These are phyloP conservation scores for Ganoderma meredithae DNA, from an alignment of 1,284 basidiomycete genomes.

Conservation along the genomic window DNA sequence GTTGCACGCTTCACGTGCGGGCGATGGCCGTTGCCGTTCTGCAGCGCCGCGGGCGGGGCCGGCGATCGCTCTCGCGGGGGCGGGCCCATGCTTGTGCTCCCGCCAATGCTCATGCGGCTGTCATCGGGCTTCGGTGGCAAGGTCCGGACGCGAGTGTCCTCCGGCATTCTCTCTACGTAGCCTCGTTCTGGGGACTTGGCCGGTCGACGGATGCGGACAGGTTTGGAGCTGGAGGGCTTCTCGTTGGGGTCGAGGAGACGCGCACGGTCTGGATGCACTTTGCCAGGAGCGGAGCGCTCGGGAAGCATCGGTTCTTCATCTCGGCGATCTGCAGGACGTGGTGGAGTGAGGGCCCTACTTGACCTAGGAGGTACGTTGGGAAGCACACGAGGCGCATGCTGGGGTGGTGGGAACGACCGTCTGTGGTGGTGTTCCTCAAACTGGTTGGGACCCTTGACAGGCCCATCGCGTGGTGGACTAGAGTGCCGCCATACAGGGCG, in stretches of 20 bases:
- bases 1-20: constrained; percentile 42
- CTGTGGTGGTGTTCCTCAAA: not conserved
- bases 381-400: constrained; percentile 14
- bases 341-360: constrained; percentile 14
- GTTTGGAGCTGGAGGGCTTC: constrained; percentile 12
- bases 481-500: not conserved
- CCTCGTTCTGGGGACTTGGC: constrained; percentile 8
- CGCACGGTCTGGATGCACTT: constrained; percentile 33
- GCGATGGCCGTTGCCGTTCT: constrained; percentile 36
- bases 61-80: constrained; percentile 17
- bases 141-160: constrained; percentile 13
- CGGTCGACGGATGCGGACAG: constrained; percentile 27
- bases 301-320: constrained; percentile 14
- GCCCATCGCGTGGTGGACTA: constrained; percentile 8
- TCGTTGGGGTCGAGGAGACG: constrained; percentile 17
- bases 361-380: constrained; percentile 11
- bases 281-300: constrained; percentile 14
- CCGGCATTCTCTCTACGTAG: constrained; percentile 13
- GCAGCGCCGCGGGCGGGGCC: constrained; percentile 30
- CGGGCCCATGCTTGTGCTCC: constrained; percentile 39
- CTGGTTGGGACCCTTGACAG: not conserved
- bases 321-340: constrained; percentile 21
- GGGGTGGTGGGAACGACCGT: constrained; percentile 4
- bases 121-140: constrained; percentile 19
- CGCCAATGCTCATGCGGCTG: constrained; percentile 30